phyloP scores from a whole-genome alignment of 208 protist genomes.

The Trypanosoma platydactyli region DNA sequence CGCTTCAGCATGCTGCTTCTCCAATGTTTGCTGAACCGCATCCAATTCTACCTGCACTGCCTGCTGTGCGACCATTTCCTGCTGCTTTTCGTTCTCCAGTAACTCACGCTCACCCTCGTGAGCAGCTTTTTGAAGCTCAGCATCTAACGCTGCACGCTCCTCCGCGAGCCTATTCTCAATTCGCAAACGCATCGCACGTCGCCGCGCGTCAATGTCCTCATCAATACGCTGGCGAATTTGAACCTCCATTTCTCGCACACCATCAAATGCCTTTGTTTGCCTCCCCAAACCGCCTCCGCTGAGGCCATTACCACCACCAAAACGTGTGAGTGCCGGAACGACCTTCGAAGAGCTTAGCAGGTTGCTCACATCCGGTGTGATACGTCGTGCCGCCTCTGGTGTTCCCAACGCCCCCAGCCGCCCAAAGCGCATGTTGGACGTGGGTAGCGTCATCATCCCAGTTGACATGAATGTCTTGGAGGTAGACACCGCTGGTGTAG shows the following conservation, averaged over 20 bases:
- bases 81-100: constrained; percentile 26
- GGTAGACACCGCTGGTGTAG: background rate
- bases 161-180: constrained; percentile 37
- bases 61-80: constrained; percentile 18
- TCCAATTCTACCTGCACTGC: constrained; percentile 26
- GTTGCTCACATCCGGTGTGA: constrained; percentile 14
- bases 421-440: constrained; percentile 1
- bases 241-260: constrained; percentile 61
- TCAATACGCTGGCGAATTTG: constrained; percentile 49
- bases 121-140: constrained; percentile 22
- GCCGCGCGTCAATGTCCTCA: constrained; percentile 49
- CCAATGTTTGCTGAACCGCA: background rate
- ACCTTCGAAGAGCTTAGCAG: background rate
- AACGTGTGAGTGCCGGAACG: background rate
- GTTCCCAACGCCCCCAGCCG: constrained; percentile 23
- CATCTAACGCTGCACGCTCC: constrained; percentile 21
- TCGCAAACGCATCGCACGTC: constrained; percentile 36
- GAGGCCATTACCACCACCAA: constrained; percentile 1
- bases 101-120: constrained; percentile 30
- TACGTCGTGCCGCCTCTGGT: constrained; percentile 16
- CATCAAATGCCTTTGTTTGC: constrained; percentile 17
- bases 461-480: background rate
- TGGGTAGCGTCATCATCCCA: background rate
- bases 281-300: background rate
- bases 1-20: constrained; percentile 25